Conservation (phyloP, 371 early-diverging fungal species). For the Mucor ambiguus region DNA sequence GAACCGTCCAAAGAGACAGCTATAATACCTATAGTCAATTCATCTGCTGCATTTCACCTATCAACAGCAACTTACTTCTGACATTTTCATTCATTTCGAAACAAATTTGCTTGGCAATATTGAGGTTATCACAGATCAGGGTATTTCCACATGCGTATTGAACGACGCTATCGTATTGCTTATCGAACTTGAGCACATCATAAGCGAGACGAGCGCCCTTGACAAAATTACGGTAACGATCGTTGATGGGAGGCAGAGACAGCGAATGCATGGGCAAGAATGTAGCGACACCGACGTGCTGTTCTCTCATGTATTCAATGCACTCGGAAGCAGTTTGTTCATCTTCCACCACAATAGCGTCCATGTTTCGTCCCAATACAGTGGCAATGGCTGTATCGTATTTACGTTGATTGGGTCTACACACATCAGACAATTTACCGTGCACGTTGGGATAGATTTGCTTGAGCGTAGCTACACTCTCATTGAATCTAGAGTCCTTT, state of each 20-base stretch:
- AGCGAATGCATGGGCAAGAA: conserved; percentile 95
- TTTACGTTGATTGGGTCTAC: conserved; percentile 91
- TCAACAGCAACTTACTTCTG: conserved; percentile 60
- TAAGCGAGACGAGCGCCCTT: conserved; percentile 84
- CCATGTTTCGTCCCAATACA: conserved; percentile 76
- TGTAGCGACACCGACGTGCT: conserved; percentile 89
- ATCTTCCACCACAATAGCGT: conserved; percentile 81
- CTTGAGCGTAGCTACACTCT: conserved; percentile 80
- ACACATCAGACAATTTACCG: conserved; percentile 91
- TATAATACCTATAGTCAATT: conserved; percentile 14
- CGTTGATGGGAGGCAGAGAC: conserved; percentile 70
- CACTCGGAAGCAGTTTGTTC: conserved; percentile 82
- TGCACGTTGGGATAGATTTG: conserved; percentile 85
- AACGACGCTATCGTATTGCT: conserved; percentile 77
- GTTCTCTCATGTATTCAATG: conserved; percentile 91
- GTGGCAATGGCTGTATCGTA: conserved; percentile 88
- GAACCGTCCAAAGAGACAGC: conserved; percentile 94
- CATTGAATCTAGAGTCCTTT: conserved; percentile 73
- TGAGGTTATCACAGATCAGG: conserved; percentile 86
- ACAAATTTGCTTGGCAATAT: conserved; percentile 85
- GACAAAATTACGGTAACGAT: conserved; percentile 75
- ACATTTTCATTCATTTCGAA: conserved; percentile 81
- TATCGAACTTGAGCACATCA: conserved; percentile 88
- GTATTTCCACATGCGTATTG: conserved; percentile 89
- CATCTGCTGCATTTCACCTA: not conserved